Base-by-base conservation (phyloP, 1,284 basidiomycete genomes). In the Neotropicomus parvogracilis region DNA sequence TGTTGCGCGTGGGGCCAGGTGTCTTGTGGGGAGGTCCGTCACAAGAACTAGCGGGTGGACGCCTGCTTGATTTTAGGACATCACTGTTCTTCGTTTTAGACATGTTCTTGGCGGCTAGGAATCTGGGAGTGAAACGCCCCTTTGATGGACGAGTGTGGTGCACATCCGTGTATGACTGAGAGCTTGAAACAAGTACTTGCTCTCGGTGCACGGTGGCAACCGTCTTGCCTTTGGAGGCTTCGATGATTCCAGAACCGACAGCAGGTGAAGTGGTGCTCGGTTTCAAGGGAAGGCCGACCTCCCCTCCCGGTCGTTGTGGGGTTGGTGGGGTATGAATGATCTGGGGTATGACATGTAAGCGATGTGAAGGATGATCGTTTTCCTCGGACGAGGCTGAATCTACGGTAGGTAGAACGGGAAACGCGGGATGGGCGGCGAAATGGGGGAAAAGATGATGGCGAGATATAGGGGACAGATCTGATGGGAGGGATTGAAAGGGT, bases 251-350 rank as follows among this genome's bases (percentile, higher is more conserved):
- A 5, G 54, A 33, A 34, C 51, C 32, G 35, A 54, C 42, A 37
- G 44, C 56, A 38, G 53, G 53, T 0, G n/a, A 36, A 19, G 40
- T 26, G 14, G 54, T 40, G 13, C 21, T 40, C 1, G 53, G 42
- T 19, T 27, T 38, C 20, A 38, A 45, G n/a, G 45, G 47, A 12
- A 38, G 31, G 29, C 49, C 54, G 14, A 53, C 11, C 4, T 52
- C 55, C 14, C 29, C 60, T 21, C 50, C 61, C 4, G 59, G 60
- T 6, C 68, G 62, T 31, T 70, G 59, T 33, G 75, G 72, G 6
- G 74, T 74, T 20, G 72, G 65, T 3, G 75, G 70, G 34, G 74
- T 74, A 49, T 74, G 72, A n/a, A 64, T 65, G 43, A 75, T 73
- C 17, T 58, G 59, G 27, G 67, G 67, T 50, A 65, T 57, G 27